Conservation (phyloP, 495 filamentous ascomycete species). For the Podospora comata region DNA sequence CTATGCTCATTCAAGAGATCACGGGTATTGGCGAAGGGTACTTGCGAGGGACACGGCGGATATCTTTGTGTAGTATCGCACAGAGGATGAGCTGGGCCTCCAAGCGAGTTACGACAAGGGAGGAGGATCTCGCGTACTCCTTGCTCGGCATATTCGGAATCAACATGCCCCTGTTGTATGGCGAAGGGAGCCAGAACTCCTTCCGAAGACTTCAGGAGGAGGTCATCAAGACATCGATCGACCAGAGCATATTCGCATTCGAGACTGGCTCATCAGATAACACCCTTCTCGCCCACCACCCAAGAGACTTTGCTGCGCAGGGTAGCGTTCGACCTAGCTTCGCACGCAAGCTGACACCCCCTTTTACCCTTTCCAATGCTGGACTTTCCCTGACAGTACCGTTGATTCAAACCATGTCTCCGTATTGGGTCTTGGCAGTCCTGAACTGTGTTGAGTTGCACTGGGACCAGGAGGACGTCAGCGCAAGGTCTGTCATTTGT, state of each 20-base stretch:
- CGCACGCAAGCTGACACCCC: conserved; percentile 18
- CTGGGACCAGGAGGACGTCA: not conserved
- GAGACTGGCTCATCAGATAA: not conserved
- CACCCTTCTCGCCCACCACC: conserved; percentile 29
- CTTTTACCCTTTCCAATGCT: conserved; percentile 30
- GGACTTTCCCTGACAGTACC: conserved; percentile 28
- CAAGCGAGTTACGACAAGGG: conserved; percentile 26
- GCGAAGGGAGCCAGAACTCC: conserved; percentile 34
- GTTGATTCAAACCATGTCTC: conserved; percentile 28
- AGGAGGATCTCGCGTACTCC: conserved; percentile 39
- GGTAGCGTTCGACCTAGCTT: conserved; percentile 18
- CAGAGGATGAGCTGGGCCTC: conserved; percentile 35
- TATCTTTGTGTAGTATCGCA: conserved; percentile 10
- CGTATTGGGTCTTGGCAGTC: conserved; percentile 30
- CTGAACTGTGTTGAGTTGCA: conserved; percentile 30
- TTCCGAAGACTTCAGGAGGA: conserved; percentile 32
- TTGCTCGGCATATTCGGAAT: conserved; percentile 36
- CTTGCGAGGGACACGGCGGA: not conserved
- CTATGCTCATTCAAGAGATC: not conserved
- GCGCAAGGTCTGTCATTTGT: conserved; percentile 18
- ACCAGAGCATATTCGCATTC: conserved; percentile 35
- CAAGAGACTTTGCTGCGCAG: conserved; percentile 14
- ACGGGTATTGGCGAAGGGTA: conserved; percentile 1
- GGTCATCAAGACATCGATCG: conserved; percentile 21
- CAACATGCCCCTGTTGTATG: conserved; percentile 36